Percentiles rank a stretch among this genome's conserved stretches.
Evolutionary conservation across 352 stramenopile genomes (phyloP).

Genomic region (Globisporangium abappressorium): DNA sequence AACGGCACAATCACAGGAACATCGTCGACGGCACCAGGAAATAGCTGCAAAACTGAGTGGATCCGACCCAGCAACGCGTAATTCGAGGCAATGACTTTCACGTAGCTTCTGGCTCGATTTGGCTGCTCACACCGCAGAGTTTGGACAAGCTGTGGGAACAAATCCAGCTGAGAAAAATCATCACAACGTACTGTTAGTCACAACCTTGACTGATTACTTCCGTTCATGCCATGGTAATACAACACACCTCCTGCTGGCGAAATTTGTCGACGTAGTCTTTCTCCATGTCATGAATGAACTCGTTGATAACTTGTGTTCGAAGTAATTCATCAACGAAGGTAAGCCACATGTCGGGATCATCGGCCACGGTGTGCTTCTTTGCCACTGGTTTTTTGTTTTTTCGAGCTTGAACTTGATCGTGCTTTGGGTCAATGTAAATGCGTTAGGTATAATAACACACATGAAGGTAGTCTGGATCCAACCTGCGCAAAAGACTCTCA

Average conservation of each 20-base stretch:
- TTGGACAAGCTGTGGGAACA: constrained; percentile 64
- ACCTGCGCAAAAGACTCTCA: constrained; percentile 8
- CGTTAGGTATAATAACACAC: not conserved
- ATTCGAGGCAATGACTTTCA: constrained; percentile 41
- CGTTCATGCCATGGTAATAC: not conserved
- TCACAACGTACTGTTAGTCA: not conserved
- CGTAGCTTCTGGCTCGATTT: constrained; percentile 53
- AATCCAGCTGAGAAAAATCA: constrained; percentile 23
- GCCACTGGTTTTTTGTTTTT: constrained; percentile 18
- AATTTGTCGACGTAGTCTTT: constrained; percentile 34
- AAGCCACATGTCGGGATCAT: constrained; percentile 37
- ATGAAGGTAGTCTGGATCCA: not conserved
- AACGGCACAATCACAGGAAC: constrained; percentile 30
- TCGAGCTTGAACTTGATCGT: constrained; percentile 10
- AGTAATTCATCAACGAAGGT: constrained; percentile 39
- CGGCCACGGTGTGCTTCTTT: constrained; percentile 14
- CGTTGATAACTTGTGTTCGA: constrained; percentile 33
- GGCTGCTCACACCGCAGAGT: constrained; percentile 55
- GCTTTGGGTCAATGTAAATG: constrained; percentile 5
- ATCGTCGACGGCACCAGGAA: constrained; percentile 39
- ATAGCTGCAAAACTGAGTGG: constrained; percentile 29
- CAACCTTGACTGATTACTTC: not conserved
- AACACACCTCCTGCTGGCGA: constrained; percentile 43
- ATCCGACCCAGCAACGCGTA: constrained; percentile 44
- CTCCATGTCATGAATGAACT: constrained; percentile 40